Base-by-base conservation (phyloP, 192 early-diverging fungal genomes). In the Backusella morwellensis region DNA sequence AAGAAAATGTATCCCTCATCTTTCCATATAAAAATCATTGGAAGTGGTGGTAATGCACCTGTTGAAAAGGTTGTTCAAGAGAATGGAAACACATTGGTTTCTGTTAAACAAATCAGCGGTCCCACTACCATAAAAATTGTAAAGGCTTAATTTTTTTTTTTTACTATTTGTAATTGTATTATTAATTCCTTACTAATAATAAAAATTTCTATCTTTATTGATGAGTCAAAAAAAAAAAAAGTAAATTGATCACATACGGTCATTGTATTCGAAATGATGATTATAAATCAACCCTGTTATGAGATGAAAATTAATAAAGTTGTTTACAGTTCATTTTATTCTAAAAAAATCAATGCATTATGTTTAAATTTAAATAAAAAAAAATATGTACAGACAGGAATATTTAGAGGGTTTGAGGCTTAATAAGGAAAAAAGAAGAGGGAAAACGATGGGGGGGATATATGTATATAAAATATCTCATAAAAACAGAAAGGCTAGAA, bases 1-100 rank as follows among this genome's bases (percentile, higher is more conserved):
- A 77, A 80, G 14, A 84, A 82, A 36, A 84, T 88, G 74, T 88
- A 88, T 54, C 78, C 82, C 23, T 78, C 85, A 17, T 85, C 87
- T 6, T 82, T 87, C 59, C 75, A 87, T 44, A 66, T 90, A 11
- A 74, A 78, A 32, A 81, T 85, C 59, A 70, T 83, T 38, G 82
- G 82, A 26, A 17, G n/a, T 7, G 66, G 56, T 0, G 56, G 56
- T 12, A 40, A 59, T 29, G 79, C 70, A 35, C 63, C 68, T 23
- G 23, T 38, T 59, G 76, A 81, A 44, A 68, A 52, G 17, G 36
- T 41, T 14, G 40, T 67, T 14, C 26, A 73, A n/a, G 77, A 59
- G 6, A 72, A 75, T 9, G 76, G 72, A n/a, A 59, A 72, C 52
- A 79, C 63, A 15, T 32, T 80, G 19, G n/a, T 76, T 36, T 41